These are phyloP conservation scores for Xylariaceae sp. DNA, from an alignment of 2,329 filamentous ascomycete genomes.

Conservation along the genomic window DNA sequence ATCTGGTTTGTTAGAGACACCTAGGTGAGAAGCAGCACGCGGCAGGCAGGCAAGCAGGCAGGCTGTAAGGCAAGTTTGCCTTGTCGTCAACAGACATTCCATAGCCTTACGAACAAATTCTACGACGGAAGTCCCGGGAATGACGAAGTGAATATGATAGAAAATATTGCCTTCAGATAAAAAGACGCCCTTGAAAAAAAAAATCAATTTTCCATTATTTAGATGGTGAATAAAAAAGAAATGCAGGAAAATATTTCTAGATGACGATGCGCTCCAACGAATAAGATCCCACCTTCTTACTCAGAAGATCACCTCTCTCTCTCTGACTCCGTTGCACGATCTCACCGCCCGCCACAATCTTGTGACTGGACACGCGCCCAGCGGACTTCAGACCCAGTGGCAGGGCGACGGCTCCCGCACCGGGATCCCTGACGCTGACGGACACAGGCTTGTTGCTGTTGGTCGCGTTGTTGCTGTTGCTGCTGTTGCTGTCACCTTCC, in stretches of 20 bases:
- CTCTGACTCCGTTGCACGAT: constrained; percentile 62
- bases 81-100: no score
- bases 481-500: no score
- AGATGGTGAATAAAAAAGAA: background rate
- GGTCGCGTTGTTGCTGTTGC: constrained; percentile 12
- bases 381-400: constrained; percentile 68
- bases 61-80: no score
- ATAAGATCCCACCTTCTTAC: constrained; percentile 76
- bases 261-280: constrained; percentile 72
- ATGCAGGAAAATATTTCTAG: constrained; percentile 34
- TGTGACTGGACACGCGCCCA: constrained; percentile 44
- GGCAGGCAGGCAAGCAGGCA: no score
- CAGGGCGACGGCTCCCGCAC: constrained; percentile 39
- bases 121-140: no score
- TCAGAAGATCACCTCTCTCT: constrained; percentile 72
- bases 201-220: background rate
- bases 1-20: no score
- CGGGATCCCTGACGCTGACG: constrained; percentile 40
- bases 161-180: background rate
- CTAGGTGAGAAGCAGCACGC: no score
- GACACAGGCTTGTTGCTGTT: constrained; percentile 42
- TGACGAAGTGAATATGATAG: no score
- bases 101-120: no score
- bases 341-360: constrained; percentile 65
- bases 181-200: background rate